phyloP scores from a whole-genome alignment of 306 rosid species.

The Rubus parviflorus region DNA sequence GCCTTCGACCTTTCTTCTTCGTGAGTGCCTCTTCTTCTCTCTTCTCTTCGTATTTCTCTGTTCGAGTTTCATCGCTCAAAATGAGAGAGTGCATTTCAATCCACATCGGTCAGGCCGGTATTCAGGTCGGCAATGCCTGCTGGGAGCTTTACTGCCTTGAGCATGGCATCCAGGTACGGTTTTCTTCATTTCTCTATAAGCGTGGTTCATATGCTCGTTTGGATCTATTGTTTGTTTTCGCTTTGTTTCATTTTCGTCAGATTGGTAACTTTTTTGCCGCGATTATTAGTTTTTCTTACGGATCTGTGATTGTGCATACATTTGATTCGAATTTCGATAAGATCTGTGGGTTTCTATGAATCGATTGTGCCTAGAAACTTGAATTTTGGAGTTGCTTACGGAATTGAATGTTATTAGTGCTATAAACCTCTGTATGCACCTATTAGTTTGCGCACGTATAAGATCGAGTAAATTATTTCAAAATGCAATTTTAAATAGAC shows the following conservation, averaged over 20 bases:
- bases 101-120: constrained; percentile 98
- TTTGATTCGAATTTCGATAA: neutral
- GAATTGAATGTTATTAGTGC: neutral
- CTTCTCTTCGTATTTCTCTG: neutral
- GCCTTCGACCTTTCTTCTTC: constrained; percentile 37
- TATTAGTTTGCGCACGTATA: neutral
- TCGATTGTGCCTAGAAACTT: neutral
- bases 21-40: neutral
- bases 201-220: neutral
- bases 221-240: neutral
- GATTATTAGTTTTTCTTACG: neutral
- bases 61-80: constrained; percentile 12
- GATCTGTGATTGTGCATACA: neutral
- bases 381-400: neutral
- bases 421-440: neutral
- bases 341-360: neutral
- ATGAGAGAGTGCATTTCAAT: constrained; percentile 96
- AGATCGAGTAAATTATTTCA: neutral
- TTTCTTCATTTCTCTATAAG: neutral
- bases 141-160: constrained; percentile 98
- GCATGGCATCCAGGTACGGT: constrained; percentile 75
- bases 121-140: constrained; percentile 96
- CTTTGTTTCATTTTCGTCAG: neutral
- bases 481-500: neutral
- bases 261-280: neutral